These are phyloP conservation scores for Jatropha multifida DNA, from an alignment of 441 rosid genomes.

Conservation along the genomic window DNA sequence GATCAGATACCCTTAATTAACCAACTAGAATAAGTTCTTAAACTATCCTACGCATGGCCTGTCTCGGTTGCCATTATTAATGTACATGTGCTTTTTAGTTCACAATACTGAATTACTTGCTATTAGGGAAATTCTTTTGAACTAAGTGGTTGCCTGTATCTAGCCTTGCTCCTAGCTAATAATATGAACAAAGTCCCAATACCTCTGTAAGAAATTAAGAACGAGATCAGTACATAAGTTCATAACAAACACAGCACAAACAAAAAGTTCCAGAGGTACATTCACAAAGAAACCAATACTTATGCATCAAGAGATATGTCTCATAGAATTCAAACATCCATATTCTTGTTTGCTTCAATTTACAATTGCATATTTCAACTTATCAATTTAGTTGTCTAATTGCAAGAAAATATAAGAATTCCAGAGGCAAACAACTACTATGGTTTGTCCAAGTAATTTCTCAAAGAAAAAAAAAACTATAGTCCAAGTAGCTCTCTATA, in stretches of 20 bases:
- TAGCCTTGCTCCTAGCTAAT: neutral
- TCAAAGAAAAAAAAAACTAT: no score
- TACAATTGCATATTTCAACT: neutral
- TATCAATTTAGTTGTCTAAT: neutral
- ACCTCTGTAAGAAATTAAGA: neutral
- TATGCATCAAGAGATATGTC: neutral
- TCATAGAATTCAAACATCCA: neutral
- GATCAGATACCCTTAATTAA: neutral
- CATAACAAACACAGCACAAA: neutral
- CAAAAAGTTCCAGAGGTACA: neutral
- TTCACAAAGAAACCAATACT: slow-evolving; percentile 6
- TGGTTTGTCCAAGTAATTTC: no score
- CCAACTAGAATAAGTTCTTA: neutral
- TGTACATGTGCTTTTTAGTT: neutral
- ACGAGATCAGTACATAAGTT: neutral
- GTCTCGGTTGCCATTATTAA: neutral
- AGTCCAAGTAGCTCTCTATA: neutral
- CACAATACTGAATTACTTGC: neutral
- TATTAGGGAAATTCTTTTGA: neutral
- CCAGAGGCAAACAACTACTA: neutral
- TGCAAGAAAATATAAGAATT: neutral
- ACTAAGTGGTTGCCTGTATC: neutral
- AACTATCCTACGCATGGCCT: neutral
- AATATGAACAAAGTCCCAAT: neutral
- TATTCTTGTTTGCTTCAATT: neutral